These are phyloP conservation scores for Catenaria anguillulae DNA, from an alignment of 371 early-diverging fungal species.

Conservation along the genomic window DNA sequence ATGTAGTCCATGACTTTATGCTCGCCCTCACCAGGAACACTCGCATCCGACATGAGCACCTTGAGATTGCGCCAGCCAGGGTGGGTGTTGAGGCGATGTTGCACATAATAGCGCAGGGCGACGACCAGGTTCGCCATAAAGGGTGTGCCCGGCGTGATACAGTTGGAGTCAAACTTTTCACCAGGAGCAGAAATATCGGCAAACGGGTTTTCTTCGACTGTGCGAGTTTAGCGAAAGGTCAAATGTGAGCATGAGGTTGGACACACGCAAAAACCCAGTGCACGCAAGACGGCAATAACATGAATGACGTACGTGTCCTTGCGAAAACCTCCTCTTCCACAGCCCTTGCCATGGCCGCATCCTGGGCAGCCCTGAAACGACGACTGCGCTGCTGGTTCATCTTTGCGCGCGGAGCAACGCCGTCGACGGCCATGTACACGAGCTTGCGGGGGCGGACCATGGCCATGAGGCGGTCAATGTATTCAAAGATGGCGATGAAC, in stretches of 20 bases:
- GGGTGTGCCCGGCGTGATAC: conserved; percentile 87
- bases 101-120: conserved; percentile 26
- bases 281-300: background rate
- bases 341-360: no score
- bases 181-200: conserved; percentile 17
- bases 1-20: conserved; percentile 91
- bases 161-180: conserved; percentile 89
- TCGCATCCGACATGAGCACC: conserved; percentile 8
- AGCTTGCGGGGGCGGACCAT: conserved; percentile 36
- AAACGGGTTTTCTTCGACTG: background rate
- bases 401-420: conserved; percentile 98
- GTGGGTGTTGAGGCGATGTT: background rate
- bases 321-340: no score
- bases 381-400: conserved; percentile 99
- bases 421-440: conserved; percentile 49
- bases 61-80: conserved; percentile 9
- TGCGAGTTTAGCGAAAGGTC: no score
- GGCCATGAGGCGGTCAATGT: conserved; percentile 38
- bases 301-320: no score
- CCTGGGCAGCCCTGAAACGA: conserved; percentile 86
- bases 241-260: no score
- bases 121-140: conserved; percentile 46
- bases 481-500: conserved; percentile 34
- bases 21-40: conserved; percentile 61
- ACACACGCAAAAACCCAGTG: no score